These are phyloP conservation scores for Odontarrhena argentea DNA, from an alignment of 345 rosid genomes.

Conservation along the genomic window DNA sequence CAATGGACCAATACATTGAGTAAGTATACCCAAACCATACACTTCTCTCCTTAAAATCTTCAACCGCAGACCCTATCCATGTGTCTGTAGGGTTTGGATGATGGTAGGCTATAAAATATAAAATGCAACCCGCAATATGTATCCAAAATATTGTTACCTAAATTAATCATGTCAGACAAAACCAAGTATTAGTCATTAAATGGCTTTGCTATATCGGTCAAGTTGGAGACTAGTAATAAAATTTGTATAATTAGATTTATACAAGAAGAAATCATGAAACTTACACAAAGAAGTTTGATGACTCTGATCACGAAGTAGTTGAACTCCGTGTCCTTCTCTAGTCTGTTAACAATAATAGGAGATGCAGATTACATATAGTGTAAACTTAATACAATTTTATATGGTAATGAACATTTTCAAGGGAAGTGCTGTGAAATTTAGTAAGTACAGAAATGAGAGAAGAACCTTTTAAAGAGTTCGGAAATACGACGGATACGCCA, in stretches of 20 bases:
- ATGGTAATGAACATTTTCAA: too few relatives aligned
- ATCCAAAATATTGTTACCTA: conserved; percentile 83
- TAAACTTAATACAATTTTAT: too few relatives aligned
- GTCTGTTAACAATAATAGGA: conserved; percentile 44
- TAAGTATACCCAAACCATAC: conserved; percentile 88
- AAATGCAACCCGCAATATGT: conserved; percentile 84
- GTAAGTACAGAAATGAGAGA: background rate
- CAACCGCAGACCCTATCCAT: conserved; percentile 67
- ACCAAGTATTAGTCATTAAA: background rate
- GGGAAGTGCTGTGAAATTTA: background rate
- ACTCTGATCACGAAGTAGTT: conserved; percentile 72
- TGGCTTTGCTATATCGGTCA: background rate
- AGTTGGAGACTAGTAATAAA: background rate
- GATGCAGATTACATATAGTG: background rate
- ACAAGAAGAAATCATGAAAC: conserved; percentile 13
- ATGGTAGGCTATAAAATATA: conserved; percentile 72
- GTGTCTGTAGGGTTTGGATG: conserved; percentile 49
- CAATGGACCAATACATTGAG: conserved; percentile 91
- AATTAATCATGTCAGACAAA: background rate
- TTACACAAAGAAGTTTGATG: conserved; percentile 66
- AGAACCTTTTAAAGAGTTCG: conserved; percentile 70
- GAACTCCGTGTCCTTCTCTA: conserved; percentile 82
- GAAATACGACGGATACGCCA: conserved; percentile 91
- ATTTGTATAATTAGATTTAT: background rate
- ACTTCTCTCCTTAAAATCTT: conserved; percentile 66